These are phyloP conservation scores for Vickermania ingenoplastis DNA, from an alignment of 208 protist species.

Conservation along the genomic window DNA sequence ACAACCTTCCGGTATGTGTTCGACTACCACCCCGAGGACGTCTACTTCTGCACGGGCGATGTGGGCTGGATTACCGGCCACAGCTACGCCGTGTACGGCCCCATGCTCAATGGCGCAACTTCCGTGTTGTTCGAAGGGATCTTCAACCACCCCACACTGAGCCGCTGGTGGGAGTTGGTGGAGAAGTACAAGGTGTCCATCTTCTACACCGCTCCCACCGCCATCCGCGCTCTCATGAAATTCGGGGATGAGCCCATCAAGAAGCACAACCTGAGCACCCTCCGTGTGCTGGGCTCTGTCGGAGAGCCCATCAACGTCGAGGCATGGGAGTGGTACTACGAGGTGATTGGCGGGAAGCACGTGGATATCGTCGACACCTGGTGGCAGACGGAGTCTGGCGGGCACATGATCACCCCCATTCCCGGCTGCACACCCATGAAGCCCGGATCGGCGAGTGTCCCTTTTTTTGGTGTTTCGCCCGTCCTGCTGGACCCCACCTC, in stretches of 20 bases:
- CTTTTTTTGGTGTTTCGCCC: conserved; percentile 96
- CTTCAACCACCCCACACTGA: conserved; percentile 83
- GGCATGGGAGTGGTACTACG: conserved; percentile 92
- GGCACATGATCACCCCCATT: conserved; percentile 94
- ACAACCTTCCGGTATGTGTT: conserved; percentile 94
- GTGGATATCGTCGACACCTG: conserved; percentile 95
- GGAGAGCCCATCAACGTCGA: conserved; percentile 96
- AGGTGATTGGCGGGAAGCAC: conserved; percentile 82
- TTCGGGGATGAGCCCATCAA: conserved; percentile 63
- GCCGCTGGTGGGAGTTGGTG: conserved; percentile 91
- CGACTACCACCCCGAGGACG: conserved; percentile 93
- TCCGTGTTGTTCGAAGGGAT: conserved; percentile 94
- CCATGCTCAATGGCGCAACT: conserved; percentile 93
- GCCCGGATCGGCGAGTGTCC: conserved; percentile 91
- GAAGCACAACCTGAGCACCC: conserved; percentile 58
- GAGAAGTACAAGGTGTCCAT: conserved; percentile 91
- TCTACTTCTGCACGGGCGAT: conserved; percentile 91
- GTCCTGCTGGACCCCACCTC: conserved; percentile 74
- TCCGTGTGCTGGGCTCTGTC: conserved; percentile 93
- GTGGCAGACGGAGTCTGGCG: conserved; percentile 98
- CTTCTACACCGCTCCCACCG: conserved; percentile 98
- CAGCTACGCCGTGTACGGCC: conserved; percentile 97
- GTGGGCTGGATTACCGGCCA: conserved; percentile 97
- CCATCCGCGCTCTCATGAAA: conserved; percentile 83
- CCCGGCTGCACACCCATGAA: conserved; percentile 92